Conservation (phyloP, 441 rosid genomes). For the Populus hybrid region DNA sequence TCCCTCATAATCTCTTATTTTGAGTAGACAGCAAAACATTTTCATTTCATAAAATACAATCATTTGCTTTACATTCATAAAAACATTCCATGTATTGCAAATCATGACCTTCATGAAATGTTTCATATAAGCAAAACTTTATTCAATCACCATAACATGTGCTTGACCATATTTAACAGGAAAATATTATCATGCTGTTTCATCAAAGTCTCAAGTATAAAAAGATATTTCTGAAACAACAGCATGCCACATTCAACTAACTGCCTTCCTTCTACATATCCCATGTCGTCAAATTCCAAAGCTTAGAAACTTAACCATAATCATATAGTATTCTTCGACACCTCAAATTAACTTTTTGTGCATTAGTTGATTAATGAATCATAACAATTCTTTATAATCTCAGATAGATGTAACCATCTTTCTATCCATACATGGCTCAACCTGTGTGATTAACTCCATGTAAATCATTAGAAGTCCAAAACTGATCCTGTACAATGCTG, state of each 20-base stretch:
- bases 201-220: not conserved
- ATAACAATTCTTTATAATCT: not conserved
- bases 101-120: not conserved
- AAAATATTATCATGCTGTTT: not conserved
- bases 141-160: not conserved
- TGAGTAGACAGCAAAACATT: not conserved
- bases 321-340: not conserved
- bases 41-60: not conserved
- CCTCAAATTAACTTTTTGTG: not conserved
- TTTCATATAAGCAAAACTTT: not conserved
- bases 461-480: not conserved
- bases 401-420: not conserved
- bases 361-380: not conserved
- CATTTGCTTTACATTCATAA: not conserved
- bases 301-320: not conserved
- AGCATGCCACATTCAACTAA: not conserved
- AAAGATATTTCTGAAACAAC: not conserved
- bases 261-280: not conserved
- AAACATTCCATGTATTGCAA: not conserved
- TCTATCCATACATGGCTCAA: not conserved
- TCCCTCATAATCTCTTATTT: not conserved
- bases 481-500: not conserved
- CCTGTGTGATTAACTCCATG: not conserved
- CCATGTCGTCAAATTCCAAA: not conserved
- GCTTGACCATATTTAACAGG: not conserved